These are phyloP conservation scores for Millerozyma acaciae DNA, from an alignment of 805 yeast species.

Conservation along the genomic window DNA sequence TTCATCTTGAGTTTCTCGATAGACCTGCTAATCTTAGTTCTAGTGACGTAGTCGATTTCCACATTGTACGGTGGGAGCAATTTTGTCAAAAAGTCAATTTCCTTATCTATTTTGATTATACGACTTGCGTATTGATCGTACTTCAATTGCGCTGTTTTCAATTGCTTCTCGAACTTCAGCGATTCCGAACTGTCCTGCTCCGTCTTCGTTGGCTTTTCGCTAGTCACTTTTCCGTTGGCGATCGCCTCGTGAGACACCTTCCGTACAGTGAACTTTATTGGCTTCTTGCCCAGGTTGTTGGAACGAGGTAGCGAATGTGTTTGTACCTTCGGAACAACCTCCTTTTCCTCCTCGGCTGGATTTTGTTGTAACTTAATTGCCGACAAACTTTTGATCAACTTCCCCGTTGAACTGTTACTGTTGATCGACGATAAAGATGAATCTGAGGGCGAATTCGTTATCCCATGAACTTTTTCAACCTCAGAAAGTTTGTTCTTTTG, in stretches of 20 bases:
- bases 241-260: slow-evolving; percentile 29
- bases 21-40: slow-evolving; percentile 37
- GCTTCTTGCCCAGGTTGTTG: slow-evolving; percentile 15
- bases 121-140: slow-evolving; percentile 30
- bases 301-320: slow-evolving; percentile 2
- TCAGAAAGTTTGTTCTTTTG: slow-evolving; percentile 1
- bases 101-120: slow-evolving; percentile 38
- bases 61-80: slow-evolving; percentile 43
- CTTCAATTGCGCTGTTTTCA: slow-evolving; percentile 27
- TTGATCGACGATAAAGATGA: slow-evolving; percentile 23
- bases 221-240: slow-evolving; percentile 2
- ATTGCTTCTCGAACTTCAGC: slow-evolving; percentile 10
- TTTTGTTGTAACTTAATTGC: slow-evolving; percentile 3
- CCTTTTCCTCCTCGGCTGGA: slow-evolving; percentile 1
- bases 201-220: background rate
- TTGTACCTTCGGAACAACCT: slow-evolving; percentile 1
- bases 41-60: slow-evolving; percentile 39
- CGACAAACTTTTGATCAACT: slow-evolving; percentile 18
- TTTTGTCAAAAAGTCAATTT: slow-evolving; percentile 32
- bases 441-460: slow-evolving; percentile 11
- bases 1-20: slow-evolving; percentile 36
- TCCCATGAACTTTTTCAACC: background rate
- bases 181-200: slow-evolving; percentile 2
- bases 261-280: slow-evolving; percentile 32
- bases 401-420: slow-evolving; percentile 20